phyloP scores from a whole-genome alignment of 805 yeast genomes.

The Saturnispora quitensis region DNA sequence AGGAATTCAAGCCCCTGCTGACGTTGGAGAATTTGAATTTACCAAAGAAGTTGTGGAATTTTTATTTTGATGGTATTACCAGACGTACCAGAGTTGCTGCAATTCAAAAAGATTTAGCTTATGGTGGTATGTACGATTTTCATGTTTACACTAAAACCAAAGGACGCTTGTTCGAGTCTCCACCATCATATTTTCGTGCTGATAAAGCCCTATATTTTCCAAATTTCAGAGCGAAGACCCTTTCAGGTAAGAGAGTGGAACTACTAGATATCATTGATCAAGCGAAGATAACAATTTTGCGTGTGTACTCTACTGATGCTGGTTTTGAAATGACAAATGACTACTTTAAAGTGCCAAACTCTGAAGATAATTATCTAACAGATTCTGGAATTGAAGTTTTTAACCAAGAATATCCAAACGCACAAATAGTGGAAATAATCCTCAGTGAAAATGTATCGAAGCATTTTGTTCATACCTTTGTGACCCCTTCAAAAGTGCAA shows the following conservation, averaged over 20 bases:
- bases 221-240: slow-evolving; percentile 52
- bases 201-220: slow-evolving; percentile 79
- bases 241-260: slow-evolving; percentile 30
- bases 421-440: slow-evolving; percentile 70
- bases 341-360: slow-evolving; percentile 41
- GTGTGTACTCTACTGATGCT: slow-evolving; percentile 56
- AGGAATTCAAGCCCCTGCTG: slow-evolving; percentile 16
- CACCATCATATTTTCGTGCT: slow-evolving; percentile 64
- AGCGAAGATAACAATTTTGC: slow-evolving; percentile 48
- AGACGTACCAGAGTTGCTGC: slow-evolving; percentile 26
- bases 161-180: slow-evolving; percentile 81
- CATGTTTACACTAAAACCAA: slow-evolving; percentile 59
- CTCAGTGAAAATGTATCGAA: slow-evolving; percentile 68
- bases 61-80: slow-evolving; percentile 30
- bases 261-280: slow-evolving; percentile 35
- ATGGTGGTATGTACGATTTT: slow-evolving; percentile 59
- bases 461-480: slow-evolving; percentile 49
- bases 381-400: slow-evolving; percentile 35
- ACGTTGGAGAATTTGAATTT: slow-evolving; percentile 24
- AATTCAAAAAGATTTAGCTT: slow-evolving; percentile 53
- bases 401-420: slow-evolving; percentile 34
- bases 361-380: slow-evolving; percentile 33
- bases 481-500: slow-evolving; percentile 33
- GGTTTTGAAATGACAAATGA: slow-evolving; percentile 61
- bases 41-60: slow-evolving; percentile 26